Percentiles rank a stretch among this genome's conserved stretches.
These are phyloP conservation scores for Trichosanthes truncata DNA, from an alignment of 306 rosid genomes.

Conservation along the genomic window DNA sequence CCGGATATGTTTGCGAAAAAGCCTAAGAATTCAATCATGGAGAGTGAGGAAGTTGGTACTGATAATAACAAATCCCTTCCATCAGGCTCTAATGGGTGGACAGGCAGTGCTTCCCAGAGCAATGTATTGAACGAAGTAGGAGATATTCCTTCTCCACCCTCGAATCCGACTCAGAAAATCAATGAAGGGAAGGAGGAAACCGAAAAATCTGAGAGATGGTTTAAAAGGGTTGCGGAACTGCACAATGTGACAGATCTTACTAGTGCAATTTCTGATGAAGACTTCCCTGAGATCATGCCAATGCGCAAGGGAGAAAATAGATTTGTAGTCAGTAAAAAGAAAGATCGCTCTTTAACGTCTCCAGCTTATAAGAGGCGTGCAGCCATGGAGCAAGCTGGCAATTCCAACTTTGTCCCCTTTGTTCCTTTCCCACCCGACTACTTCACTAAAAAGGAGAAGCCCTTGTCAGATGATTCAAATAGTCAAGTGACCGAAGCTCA, in stretches of 20 bases:
- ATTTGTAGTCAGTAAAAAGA: conserved; percentile 82
- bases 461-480: conserved; percentile 23
- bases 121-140: conserved; percentile 15
- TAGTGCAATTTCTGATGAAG: conserved; percentile 57
- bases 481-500: conserved; percentile 20
- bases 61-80: conserved; percentile 13
- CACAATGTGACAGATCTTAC: conserved; percentile 55
- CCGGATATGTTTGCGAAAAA: conserved; percentile 41
- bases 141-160: conserved; percentile 15
- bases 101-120: conserved; percentile 9
- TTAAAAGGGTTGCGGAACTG: conserved; percentile 71
- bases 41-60: conserved; percentile 12
- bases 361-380: conserved; percentile 70
- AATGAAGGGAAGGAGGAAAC: conserved; percentile 44
- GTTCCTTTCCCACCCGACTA: conserved; percentile 93
- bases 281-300: conserved; percentile 94
- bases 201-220: conserved; percentile 91
- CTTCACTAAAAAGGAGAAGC: conserved; percentile 59
- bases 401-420: conserved; percentile 66
- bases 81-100: conserved; percentile 5
- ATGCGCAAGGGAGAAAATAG: conserved; percentile 89
- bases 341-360: conserved; percentile 77
- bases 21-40: conserved; percentile 26
- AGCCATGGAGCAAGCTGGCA: conserved; percentile 63
- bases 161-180: conserved; percentile 19